A percentile compares a stretch with the other conserved stretches of the same genome.
These are phyloP conservation scores for Chrysoporthe cubensis DNA, from an alignment of 2,329 filamentous ascomycete genomes.

Conservation along the genomic window DNA sequence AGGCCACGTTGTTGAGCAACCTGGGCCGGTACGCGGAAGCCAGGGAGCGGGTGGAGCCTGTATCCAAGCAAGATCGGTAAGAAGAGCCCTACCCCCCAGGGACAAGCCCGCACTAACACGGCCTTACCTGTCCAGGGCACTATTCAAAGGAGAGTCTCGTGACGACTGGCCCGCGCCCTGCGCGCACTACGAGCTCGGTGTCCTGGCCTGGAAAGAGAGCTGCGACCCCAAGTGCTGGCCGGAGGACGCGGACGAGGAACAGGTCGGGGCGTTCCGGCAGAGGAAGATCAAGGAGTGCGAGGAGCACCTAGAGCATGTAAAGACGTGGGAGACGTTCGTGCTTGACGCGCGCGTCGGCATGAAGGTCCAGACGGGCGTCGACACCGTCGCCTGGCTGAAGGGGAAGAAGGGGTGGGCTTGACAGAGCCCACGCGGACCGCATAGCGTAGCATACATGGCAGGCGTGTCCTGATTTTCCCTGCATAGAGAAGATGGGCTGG, in stretches of 20 bases:
- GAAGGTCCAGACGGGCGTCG: constrained; percentile 70
- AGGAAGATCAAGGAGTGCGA: constrained; percentile 64
- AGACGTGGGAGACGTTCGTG: constrained; percentile 72
- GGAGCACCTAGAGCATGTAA: constrained; percentile 67
- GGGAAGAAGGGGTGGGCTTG: constrained; percentile 44
- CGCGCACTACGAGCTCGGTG: constrained; percentile 85
- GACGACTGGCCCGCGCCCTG: constrained; percentile 75
- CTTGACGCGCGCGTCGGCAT: constrained; percentile 76
- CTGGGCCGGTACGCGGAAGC: constrained; percentile 68
- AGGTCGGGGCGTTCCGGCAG: constrained; percentile 43
- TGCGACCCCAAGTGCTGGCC: constrained; percentile 43
- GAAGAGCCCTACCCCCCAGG: constrained; percentile 30
- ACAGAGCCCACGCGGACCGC: neutral
- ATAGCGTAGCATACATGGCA: neutral
- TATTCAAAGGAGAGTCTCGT: constrained; percentile 62
- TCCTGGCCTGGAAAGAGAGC: constrained; percentile 76
- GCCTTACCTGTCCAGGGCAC: constrained; percentile 41
- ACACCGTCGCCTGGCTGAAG: constrained; percentile 63
- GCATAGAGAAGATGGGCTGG: neutral
- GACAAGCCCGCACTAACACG: neutral
- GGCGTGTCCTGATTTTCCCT: neutral
- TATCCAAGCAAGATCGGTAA: constrained; percentile 68
- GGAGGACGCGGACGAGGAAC: constrained; percentile 27
- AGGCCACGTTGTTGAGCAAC: constrained; percentile 67
- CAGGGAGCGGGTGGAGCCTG: constrained; percentile 63